Base-by-base conservation (phyloP, 2,329 filamentous ascomycete genomes). In the Hypoxylon sp. region DNA sequence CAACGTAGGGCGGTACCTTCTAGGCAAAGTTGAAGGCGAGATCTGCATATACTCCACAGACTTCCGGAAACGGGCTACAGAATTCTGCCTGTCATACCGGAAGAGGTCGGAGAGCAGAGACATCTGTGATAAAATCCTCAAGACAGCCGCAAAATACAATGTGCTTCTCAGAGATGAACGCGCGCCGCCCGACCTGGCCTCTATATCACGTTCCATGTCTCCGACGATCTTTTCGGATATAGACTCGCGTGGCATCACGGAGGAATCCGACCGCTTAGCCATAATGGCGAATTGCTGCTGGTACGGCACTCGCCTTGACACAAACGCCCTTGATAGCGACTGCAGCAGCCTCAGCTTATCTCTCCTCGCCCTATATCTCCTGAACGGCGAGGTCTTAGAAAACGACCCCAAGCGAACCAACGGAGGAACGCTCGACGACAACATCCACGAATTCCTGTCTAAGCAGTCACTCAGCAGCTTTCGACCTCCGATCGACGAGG, bases 301-400 rank as follows among this genome's bases (percentile, higher is more conserved):
- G 9, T 75, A 75, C 46, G 60, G 50, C 16, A 70, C 69, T 9
- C 74, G 74, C 2, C 73, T 76, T 16, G 62, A 73, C 39, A 73
- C 73, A 2, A 41, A 51, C 14, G 54, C 65, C 2, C 67, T 74
- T 11, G 72, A 73, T 34, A 63, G 29, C 39, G 19, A 61, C 16
- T 47, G 67, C 50, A 57, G 58, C 34, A 76, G 74, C 60, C 61
- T 76, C 46, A 75, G 73, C 45, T 39, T 76, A 1, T 72, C 70
- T 1, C 69, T 75, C 51, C 65, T 76, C 16, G 66, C 73, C 14
- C 59, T 75, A 3, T 76, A 70, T 47, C 68, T 76, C 5, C 57
- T 76, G 12, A 76, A 76, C 50, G 74, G 74, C 57, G 74, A 76
- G 68, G 72, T 76, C 41, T 66, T 76, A 43, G 72, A 74, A 32